Percentiles rank a stretch among this genome's conserved stretches.
phyloP scores from a whole-genome alignment of 2,329 filamentous ascomycete species.

The Pseudofabraea citricarpa region DNA sequence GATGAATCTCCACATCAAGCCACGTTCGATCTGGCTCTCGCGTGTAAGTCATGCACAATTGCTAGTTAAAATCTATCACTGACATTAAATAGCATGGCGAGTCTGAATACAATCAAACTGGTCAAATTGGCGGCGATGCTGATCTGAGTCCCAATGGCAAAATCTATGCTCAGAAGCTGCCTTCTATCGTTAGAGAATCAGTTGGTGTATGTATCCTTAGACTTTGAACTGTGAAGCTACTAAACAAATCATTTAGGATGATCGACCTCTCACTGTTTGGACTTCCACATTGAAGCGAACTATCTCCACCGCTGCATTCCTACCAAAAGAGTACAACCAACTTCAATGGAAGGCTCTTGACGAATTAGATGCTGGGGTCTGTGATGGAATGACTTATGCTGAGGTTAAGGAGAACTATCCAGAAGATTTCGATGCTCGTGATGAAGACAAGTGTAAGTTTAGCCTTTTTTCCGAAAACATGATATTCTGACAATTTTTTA shows the following conservation, averaged over 20 bases:
- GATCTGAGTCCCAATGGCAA: slow-evolving; percentile 81
- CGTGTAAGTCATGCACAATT: slow-evolving; percentile 56
- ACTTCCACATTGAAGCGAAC: slow-evolving; percentile 77
- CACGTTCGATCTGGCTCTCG: slow-evolving; percentile 93
- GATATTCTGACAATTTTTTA: neutral
- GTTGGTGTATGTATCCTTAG: slow-evolving; percentile 76
- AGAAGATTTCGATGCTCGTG: slow-evolving; percentile 90
- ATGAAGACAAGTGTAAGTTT: slow-evolving; percentile 79
- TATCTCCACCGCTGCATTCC: slow-evolving; percentile 82
- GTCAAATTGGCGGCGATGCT: slow-evolving; percentile 90
- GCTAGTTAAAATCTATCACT: slow-evolving; percentile 7
- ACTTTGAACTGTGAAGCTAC: no score
- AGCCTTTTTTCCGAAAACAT: no score
- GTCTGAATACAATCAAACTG: slow-evolving; percentile 84
- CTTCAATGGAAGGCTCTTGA: slow-evolving; percentile 98
- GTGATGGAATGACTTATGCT: slow-evolving; percentile 82
- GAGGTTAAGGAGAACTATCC: slow-evolving; percentile 90
- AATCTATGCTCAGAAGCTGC: slow-evolving; percentile 79
- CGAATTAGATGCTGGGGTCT: slow-evolving; percentile 93
- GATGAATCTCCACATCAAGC: slow-evolving; percentile 97
- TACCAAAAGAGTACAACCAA: slow-evolving; percentile 81
- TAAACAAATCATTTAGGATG: no score
- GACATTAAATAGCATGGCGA: slow-evolving; percentile 70
- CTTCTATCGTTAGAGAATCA: slow-evolving; percentile 77
- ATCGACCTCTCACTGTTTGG: slow-evolving; percentile 64